These are phyloP conservation scores for Hordeum pubiflorum DNA, from an alignment of 202 grass and related monocot species.

Conservation along the genomic window DNA sequence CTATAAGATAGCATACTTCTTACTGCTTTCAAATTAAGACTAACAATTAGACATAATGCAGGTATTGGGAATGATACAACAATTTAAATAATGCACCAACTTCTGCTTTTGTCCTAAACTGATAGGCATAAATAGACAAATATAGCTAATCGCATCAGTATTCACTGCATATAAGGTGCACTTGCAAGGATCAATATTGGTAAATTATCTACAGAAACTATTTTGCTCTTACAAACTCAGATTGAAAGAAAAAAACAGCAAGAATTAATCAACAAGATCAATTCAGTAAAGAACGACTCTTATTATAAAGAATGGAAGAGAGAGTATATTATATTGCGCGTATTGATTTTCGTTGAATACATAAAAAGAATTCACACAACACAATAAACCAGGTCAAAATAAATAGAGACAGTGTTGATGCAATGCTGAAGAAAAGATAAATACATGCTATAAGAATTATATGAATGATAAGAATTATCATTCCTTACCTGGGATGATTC, in stretches of 20 bases:
- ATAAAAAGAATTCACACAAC: neutral
- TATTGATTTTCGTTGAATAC: neutral
- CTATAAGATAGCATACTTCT: neutral
- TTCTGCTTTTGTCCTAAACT: neutral
- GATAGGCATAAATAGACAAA: neutral
- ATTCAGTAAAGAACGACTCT: neutral
- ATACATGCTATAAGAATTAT: neutral
- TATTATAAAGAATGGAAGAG: neutral
- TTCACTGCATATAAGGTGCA: neutral
- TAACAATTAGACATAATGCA: neutral
- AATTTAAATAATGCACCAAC: neutral
- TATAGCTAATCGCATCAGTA: neutral
- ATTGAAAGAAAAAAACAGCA: neutral
- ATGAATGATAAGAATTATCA: neutral
- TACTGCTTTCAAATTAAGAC: neutral
- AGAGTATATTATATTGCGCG: neutral
- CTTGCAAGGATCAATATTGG: neutral
- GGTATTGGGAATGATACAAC: neutral
- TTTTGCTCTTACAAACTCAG: neutral
- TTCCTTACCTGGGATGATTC: slow-evolving; percentile 37
- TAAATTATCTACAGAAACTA: neutral
- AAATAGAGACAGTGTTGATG: neutral
- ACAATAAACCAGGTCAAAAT: neutral
- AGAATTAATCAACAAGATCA: neutral
- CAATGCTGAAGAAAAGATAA: neutral